These are phyloP conservation scores for Apiospora sp. DNA, from an alignment of 2,329 filamentous ascomycete species.

Conservation along the genomic window DNA sequence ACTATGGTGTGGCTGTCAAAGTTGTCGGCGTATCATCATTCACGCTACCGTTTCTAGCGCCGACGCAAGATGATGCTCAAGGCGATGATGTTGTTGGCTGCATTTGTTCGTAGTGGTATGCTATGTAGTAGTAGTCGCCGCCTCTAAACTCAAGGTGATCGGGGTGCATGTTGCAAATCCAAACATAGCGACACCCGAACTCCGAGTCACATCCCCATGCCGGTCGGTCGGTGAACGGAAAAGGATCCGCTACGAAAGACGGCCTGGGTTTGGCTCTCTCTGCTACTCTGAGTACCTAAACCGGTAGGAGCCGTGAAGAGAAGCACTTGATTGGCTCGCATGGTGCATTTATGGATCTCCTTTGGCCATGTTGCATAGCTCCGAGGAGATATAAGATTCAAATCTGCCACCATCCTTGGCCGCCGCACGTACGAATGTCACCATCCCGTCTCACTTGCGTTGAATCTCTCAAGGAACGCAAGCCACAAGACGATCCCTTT, in stretches of 20 bases:
- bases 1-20: neutral
- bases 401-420: conserved; percentile 19
- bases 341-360: neutral
- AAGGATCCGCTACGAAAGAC: neutral
- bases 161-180: conserved; percentile 7
- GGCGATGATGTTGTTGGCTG: neutral
- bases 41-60: neutral
- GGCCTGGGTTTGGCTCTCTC: neutral
- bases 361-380: conserved; percentile 1
- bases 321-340: neutral
- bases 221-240: conserved; percentile 20
- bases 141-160: neutral
- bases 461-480: neutral
- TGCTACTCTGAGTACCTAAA: conserved; percentile 6
- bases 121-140: neutral
- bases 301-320: neutral
- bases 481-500: neutral
- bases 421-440: conserved; percentile 1
- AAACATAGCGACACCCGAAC: neutral
- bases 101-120: neutral
- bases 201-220: conserved; percentile 5
- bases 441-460: conserved; percentile 17
- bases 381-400: conserved; percentile 18
- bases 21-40: conserved; percentile 7
- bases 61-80: neutral